phyloP scores from a whole-genome alignment of 202 grass and related monocot species.

The Elaeis oleifera region DNA sequence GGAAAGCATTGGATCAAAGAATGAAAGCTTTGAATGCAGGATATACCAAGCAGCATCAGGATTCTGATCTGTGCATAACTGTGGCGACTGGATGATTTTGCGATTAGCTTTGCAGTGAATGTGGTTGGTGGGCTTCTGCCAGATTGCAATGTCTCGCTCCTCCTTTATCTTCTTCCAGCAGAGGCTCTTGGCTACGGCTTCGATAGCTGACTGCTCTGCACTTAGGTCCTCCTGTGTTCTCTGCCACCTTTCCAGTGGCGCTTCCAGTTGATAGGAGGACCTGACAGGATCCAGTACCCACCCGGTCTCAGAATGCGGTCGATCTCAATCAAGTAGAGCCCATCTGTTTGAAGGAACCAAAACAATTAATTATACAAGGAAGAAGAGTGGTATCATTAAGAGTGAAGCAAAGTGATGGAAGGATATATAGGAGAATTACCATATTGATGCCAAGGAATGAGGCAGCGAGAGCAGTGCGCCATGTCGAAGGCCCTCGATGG shows the following conservation, averaged over 20 bases:
- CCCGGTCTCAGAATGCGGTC: slow-evolving; percentile 78
- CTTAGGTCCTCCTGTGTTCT: slow-evolving; percentile 71
- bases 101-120: slow-evolving; percentile 39
- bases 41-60: slow-evolving; percentile 63
- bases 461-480: slow-evolving; percentile 40
- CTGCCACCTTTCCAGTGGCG: slow-evolving; percentile 77
- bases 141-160: slow-evolving; percentile 72
- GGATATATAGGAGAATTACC: slow-evolving; percentile 24
- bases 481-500: slow-evolving; percentile 65
- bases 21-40: no score
- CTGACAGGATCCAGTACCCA: slow-evolving; percentile 84
- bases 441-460: slow-evolving; percentile 54
- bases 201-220: slow-evolving; percentile 70
- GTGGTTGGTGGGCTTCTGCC: slow-evolving; percentile 83
- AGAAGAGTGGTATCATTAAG: neutral
- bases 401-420: neutral
- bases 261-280: slow-evolving; percentile 84
- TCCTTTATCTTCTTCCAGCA: slow-evolving; percentile 96
- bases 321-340: slow-evolving; percentile 73
- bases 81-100: slow-evolving; percentile 29
- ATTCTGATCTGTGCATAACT: slow-evolving; percentile 48
- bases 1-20: no score
- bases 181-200: slow-evolving; percentile 48
- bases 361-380: neutral
- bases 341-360: slow-evolving; percentile 36